Percentiles rank a stretch among this genome's conserved stretches.
Evolutionary conservation across 2,329 filamentous ascomycete species (phyloP).

Genomic region (Colletotrichum spinosum): DNA sequence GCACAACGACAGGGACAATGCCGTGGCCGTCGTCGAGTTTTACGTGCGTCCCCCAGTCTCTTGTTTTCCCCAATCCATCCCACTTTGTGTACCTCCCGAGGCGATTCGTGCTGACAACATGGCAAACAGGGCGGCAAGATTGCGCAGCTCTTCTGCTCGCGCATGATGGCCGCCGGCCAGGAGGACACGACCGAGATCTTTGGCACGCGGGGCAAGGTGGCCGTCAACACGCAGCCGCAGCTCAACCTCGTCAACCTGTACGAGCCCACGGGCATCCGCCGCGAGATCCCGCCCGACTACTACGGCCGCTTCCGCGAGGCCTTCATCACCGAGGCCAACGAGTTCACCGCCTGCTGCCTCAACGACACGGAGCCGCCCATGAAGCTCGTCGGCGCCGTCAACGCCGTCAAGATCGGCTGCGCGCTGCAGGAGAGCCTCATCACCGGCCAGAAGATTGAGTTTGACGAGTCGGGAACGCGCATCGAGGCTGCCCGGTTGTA

Average conservation of each 20-base stretch:
- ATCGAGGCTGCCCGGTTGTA: constrained; percentile 49
- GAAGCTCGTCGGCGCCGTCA: constrained; percentile 67
- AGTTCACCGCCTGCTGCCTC: constrained; percentile 70
- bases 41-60: constrained; percentile 3
- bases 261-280: constrained; percentile 63
- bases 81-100: too few species aligned
- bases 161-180: constrained; percentile 77
- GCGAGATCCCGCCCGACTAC: constrained; percentile 70
- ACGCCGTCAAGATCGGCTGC: constrained; percentile 70
- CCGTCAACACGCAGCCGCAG: constrained; percentile 69
- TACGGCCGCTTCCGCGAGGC: constrained; percentile 72
- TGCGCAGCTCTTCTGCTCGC: constrained; percentile 71
- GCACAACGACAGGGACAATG: constrained; percentile 48
- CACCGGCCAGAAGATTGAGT: constrained; percentile 66
- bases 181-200: constrained; percentile 76
- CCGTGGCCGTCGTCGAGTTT: constrained; percentile 72
- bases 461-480: constrained; percentile 63
- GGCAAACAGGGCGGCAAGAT: constrained; percentile 65
- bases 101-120: not conserved
- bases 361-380: constrained; percentile 67
- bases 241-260: constrained; percentile 67
- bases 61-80: too few species aligned
- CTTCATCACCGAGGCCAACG: constrained; percentile 71
- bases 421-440: constrained; percentile 69
- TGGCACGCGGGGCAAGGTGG: constrained; percentile 73